A percentile compares a stretch with the other conserved stretches of the same genome.
phyloP scores from a whole-genome alignment of 306 rosid species.

The Chamaecrista fasciculata region DNA sequence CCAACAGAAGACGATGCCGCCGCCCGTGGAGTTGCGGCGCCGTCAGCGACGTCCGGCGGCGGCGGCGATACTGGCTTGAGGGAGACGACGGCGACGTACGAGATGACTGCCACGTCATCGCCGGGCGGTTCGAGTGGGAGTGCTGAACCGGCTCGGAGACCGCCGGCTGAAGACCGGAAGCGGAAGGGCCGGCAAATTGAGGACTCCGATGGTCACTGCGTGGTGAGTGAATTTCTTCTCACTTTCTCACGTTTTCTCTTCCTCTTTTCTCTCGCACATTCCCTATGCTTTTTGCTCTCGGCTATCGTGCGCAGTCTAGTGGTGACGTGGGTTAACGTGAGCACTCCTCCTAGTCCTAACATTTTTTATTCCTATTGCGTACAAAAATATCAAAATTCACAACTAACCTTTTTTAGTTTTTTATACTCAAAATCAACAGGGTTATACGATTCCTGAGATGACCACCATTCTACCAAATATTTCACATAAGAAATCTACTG shows the following conservation, averaged over 20 bases:
- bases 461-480: too few relatives aligned
- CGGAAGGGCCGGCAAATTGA: slow-evolving; percentile 54
- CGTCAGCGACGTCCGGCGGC: slow-evolving; percentile 26
- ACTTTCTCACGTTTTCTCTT: neutral
- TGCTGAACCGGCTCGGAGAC: slow-evolving; percentile 40
- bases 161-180: slow-evolving; percentile 52
- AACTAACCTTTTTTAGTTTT: too few relatives aligned
- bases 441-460: too few relatives aligned
- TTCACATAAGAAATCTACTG: too few relatives aligned
- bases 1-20: slow-evolving; percentile 20
- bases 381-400: too few relatives aligned
- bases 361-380: neutral
- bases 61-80: slow-evolving; percentile 24
- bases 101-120: slow-evolving; percentile 51
- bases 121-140: slow-evolving; percentile 57
- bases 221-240: slow-evolving; percentile 52
- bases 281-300: neutral
- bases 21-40: slow-evolving; percentile 33
- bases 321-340: slow-evolving; percentile 36
- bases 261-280: neutral
- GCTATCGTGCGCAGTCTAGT: slow-evolving; percentile 35
- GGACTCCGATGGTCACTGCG: slow-evolving; percentile 56
- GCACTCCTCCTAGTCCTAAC: neutral
- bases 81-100: slow-evolving; percentile 39
- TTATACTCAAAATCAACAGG: too few relatives aligned